Conservation (phyloP, 345 rosid genomes). For the sweet orange (Citrus sinensis) region DNA sequence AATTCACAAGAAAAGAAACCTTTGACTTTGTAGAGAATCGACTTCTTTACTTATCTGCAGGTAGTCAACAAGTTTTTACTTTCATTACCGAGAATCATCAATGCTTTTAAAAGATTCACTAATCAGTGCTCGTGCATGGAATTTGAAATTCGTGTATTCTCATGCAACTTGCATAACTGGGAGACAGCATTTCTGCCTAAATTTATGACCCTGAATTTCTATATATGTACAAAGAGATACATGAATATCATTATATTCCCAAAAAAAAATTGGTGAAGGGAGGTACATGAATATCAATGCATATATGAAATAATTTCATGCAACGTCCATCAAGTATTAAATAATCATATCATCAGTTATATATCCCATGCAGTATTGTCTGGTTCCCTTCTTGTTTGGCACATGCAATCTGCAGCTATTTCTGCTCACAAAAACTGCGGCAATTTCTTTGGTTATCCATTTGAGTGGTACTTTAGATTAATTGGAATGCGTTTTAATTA, state of each 20-base stretch:
- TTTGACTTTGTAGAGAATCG: background rate
- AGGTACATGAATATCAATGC: background rate
- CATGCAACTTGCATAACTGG: conserved; percentile 2
- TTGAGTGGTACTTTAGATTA: background rate
- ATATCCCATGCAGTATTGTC: background rate
- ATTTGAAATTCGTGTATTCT: background rate
- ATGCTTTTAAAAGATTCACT: background rate
- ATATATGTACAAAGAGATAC: background rate
- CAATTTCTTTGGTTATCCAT: background rate
- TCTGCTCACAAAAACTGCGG: background rate
- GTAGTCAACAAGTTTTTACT: background rate
- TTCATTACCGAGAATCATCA: background rate
- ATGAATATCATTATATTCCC: background rate
- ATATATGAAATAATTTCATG: background rate
- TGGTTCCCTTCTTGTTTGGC: background rate
- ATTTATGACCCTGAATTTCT: background rate
- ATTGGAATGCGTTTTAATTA: background rate
- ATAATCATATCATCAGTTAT: background rate
- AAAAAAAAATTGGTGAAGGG: background rate
- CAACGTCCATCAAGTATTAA: background rate
- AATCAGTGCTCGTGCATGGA: background rate
- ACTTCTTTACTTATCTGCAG: background rate
- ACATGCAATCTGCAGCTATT: background rate
- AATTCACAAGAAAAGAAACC: background rate
- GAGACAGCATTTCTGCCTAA: background rate